Evolutionary conservation across 371 early-diverging fungal genomes (phyloP).

Genomic region (Apophysomyces elegans): DNA sequence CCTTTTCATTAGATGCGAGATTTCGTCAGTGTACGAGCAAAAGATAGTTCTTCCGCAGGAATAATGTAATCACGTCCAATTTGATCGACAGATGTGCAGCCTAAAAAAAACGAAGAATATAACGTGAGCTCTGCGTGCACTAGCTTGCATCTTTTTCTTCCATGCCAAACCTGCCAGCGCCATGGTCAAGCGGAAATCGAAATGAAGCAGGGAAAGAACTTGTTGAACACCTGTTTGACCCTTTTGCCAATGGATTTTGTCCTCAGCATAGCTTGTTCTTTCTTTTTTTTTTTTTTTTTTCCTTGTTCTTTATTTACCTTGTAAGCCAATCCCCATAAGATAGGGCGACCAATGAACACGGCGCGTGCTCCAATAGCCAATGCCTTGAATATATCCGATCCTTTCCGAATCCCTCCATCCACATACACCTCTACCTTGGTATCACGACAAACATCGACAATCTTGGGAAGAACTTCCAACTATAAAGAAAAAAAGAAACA

Average conservation of each 20-base stretch:
- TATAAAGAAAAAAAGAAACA: not conserved
- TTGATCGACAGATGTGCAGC: constrained; percentile 11
- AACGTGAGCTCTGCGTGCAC: not conserved
- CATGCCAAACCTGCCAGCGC: constrained; percentile 26
- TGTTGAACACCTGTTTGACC: constrained; percentile 25
- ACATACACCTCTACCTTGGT: constrained; percentile 64
- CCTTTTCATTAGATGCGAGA: too few relatives aligned
- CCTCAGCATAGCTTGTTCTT: too few relatives aligned
- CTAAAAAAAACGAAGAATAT: not conserved
- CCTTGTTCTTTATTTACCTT: constrained; percentile 15
- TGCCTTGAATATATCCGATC: constrained; percentile 72
- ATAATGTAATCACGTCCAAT: constrained; percentile 10
- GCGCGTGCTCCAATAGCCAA: constrained; percentile 74
- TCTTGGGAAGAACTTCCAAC: constrained; percentile 66
- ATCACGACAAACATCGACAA: constrained; percentile 56
- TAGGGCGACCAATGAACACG: constrained; percentile 74
- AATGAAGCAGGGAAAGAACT: constrained; percentile 21
- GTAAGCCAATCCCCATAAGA: constrained; percentile 51
- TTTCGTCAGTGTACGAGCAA: not conserved
- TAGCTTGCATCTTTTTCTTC: too few relatives aligned
- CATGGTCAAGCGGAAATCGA: constrained; percentile 30
- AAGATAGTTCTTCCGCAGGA: constrained; percentile 12
- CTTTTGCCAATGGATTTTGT: not conserved
- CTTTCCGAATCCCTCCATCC: constrained; percentile 74
- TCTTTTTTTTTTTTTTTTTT: not conserved